phyloP scores from a whole-genome alignment of 2,329 filamentous ascomycete genomes.

The Raffaelea albimanens region DNA sequence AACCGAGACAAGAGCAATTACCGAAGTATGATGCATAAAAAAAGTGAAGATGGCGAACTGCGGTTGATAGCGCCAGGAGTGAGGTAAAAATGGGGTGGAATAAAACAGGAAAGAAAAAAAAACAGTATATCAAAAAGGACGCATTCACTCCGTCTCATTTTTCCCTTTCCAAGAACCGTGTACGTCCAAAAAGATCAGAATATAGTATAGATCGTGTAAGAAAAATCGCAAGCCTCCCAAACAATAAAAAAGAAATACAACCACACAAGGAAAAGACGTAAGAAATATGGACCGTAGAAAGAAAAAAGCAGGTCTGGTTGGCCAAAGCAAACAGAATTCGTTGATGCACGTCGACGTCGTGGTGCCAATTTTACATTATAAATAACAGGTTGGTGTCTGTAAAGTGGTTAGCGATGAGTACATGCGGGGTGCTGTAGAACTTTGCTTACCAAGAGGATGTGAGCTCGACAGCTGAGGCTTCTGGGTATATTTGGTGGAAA shows the following conservation, averaged over 20 bases:
- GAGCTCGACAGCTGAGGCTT: constrained; percentile 96
- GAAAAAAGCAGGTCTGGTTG: neutral
- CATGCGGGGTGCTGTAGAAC: too few relatives aligned
- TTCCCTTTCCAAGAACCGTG: constrained; percentile 2
- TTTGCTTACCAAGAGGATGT: constrained; percentile 89
- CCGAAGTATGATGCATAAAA: neutral
- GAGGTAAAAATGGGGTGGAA: neutral
- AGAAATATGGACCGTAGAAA: neutral
- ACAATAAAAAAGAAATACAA: neutral
- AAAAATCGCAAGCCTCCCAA: neutral
- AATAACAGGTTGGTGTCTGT: constrained; percentile 54
- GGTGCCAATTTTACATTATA: constrained; percentile 39
- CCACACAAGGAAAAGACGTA: neutral
- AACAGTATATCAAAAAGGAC: neutral
- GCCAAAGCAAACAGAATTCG: neutral
- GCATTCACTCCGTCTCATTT: constrained; percentile 8
- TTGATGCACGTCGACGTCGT: neutral
- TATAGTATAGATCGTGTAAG: neutral
- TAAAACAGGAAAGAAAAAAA: neutral
- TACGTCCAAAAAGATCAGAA: constrained; percentile 3
- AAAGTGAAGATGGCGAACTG: neutral
- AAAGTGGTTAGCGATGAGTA: constrained; percentile 15
- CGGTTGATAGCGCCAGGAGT: neutral
- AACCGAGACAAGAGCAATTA: too few relatives aligned
- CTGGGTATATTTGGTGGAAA: constrained; percentile 79